A percentile compares a stretch with the other conserved stretches of the same genome.
Evolutionary conservation across 148 eudicot species (phyloP).

Genomic region (Arbutus unedo): DNA sequence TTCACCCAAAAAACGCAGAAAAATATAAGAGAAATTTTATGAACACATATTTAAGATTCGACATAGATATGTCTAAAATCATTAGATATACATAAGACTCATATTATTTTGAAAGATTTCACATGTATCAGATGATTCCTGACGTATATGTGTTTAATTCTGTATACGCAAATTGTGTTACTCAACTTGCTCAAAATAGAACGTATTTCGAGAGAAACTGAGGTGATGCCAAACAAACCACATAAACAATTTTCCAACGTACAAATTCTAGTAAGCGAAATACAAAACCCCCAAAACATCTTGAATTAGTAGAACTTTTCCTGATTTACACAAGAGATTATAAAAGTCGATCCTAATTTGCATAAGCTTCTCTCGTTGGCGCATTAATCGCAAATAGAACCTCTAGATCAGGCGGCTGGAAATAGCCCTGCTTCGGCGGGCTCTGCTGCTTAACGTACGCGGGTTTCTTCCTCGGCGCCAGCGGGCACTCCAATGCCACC

Average conservation of each 20-base stretch:
- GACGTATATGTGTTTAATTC: no score
- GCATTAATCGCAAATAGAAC: slow-evolving; percentile 20
- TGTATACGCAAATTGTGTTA: no score
- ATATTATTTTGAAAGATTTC: no score
- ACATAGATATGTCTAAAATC: no score
- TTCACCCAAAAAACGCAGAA: no score
- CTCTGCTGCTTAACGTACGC: slow-evolving; percentile 19
- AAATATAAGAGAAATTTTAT: no score
- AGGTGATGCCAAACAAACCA: background rate
- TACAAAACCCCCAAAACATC: background rate
- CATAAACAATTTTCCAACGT: no score
- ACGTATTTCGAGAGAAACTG: background rate
- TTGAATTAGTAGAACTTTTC: background rate
- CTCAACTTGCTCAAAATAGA: background rate
- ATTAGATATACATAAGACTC: no score
- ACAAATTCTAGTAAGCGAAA: no score
- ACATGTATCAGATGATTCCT: no score
- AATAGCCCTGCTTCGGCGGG: slow-evolving; percentile 57
- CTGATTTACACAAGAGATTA: background rate
- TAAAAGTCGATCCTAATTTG: background rate
- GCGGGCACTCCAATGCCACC: slow-evolving; percentile 42
- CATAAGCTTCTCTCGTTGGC: slow-evolving; percentile 7
- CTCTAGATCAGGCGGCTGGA: slow-evolving; percentile 42
- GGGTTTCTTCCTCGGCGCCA: slow-evolving; percentile 61
- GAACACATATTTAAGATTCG: no score